A percentile compares a stretch with the other conserved stretches of the same genome.
These are phyloP conservation scores for Immersiella caudata DNA, from an alignment of 495 filamentous ascomycete genomes.

Conservation along the genomic window DNA sequence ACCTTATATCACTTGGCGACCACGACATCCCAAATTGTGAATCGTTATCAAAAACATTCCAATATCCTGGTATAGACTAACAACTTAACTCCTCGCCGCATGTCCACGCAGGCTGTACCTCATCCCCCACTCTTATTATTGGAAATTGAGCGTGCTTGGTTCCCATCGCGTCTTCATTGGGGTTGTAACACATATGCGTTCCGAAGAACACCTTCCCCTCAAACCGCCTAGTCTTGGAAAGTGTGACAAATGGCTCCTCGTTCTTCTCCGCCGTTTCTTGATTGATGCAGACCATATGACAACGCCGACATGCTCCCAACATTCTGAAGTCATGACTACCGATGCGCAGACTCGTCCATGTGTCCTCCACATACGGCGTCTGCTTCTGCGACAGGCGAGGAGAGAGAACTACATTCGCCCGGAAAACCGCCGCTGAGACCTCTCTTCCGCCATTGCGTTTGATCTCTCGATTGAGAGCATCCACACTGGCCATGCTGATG, in stretches of 20 bases:
- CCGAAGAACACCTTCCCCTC: conserved; percentile 87
- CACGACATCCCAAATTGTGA: neutral
- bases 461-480: conserved; percentile 73
- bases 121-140: conserved; percentile 61
- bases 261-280: conserved; percentile 76
- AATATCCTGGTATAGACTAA: neutral
- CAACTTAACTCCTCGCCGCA: neutral
- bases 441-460: conserved; percentile 57
- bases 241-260: conserved; percentile 84
- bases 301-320: conserved; percentile 80
- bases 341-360: conserved; percentile 56
- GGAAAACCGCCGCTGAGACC: conserved; percentile 69
- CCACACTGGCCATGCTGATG: conserved; percentile 78
- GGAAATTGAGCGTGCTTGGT: conserved; percentile 47
- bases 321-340: conserved; percentile 64
- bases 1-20: neutral
- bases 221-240: conserved; percentile 81
- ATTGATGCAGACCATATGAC: conserved; percentile 95
- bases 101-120: conserved; percentile 37
- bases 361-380: conserved; percentile 56
- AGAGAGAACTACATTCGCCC: conserved; percentile 79
- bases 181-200: conserved; percentile 65
- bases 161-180: conserved; percentile 17
- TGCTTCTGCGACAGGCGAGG: conserved; percentile 8
- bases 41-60: conserved; percentile 2